Evolutionary conservation across 805 yeast species (phyloP).

Genomic region (Metschnikowia hibisci): DNA sequence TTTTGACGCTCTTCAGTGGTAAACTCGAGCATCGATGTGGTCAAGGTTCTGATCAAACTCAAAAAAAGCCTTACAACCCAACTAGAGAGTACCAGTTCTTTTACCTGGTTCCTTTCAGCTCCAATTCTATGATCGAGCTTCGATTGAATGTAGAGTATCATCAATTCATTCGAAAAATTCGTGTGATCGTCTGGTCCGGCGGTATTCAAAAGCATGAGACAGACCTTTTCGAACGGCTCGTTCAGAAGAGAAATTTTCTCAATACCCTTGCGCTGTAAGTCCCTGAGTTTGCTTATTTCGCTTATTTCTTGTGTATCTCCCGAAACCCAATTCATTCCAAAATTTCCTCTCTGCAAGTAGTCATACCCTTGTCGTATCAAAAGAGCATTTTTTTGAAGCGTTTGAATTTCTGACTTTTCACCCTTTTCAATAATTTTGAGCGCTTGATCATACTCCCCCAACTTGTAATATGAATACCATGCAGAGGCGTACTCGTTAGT

Average conservation of each 20-base stretch:
- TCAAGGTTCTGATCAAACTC: slow-evolving; percentile 31
- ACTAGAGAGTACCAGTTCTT: slow-evolving; percentile 48
- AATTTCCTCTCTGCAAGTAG: slow-evolving; percentile 25
- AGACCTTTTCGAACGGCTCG: slow-evolving; percentile 65
- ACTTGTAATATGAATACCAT: slow-evolving; percentile 47
- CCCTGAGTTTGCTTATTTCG: neutral
- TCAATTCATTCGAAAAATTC: slow-evolving; percentile 22
- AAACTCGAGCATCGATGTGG: neutral
- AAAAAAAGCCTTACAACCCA: slow-evolving; percentile 64
- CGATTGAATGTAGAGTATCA: slow-evolving; percentile 32
- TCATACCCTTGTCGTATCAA: slow-evolving; percentile 52
- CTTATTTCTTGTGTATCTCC: slow-evolving; percentile 1
- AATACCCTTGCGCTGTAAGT: slow-evolving; percentile 26
- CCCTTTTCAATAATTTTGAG: slow-evolving; percentile 24
- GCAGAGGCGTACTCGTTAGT: slow-evolving; percentile 68
- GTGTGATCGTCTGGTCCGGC: slow-evolving; percentile 10
- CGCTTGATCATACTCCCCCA: slow-evolving; percentile 59
- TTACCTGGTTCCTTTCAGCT: slow-evolving; percentile 26
- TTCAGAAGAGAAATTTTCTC: slow-evolving; percentile 54
- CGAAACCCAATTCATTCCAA: slow-evolving; percentile 7
- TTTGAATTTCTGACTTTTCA: neutral
- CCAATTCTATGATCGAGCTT: slow-evolving; percentile 26
- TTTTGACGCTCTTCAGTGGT: neutral
- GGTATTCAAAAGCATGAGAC: slow-evolving; percentile 44
- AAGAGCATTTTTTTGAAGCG: slow-evolving; percentile 39